Evolutionary conservation across 129 eudicot genomes (phyloP).

Genomic region (Flaveria linearis): DNA sequence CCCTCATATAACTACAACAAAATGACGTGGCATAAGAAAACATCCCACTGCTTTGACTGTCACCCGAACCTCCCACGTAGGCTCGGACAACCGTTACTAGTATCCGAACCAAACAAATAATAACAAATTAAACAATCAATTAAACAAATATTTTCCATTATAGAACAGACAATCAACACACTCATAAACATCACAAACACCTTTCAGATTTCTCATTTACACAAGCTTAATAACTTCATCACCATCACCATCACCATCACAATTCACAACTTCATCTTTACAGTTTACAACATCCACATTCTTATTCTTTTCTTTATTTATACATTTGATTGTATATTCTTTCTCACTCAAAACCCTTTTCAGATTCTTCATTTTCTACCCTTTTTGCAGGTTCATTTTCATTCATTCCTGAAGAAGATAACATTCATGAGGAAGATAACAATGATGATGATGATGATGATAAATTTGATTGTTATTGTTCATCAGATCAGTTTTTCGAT

Average conservation of each 20-base stretch:
- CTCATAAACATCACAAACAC: slow-evolving; percentile 1
- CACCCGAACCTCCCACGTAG: slow-evolving; percentile 22
- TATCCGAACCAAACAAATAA: background rate
- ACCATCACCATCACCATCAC: background rate
- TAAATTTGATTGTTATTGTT: slow-evolving; percentile 25
- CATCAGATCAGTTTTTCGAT: slow-evolving; percentile 2
- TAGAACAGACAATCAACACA: background rate
- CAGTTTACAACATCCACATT: background rate
- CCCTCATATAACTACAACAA: background rate
- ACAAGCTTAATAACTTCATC: background rate
- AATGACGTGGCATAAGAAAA: slow-evolving; percentile 9
- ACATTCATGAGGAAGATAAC: background rate
- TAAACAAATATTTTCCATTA: slow-evolving; percentile 4
- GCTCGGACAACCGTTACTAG: slow-evolving; percentile 11
- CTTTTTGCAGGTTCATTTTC: background rate
- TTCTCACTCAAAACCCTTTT: background rate
- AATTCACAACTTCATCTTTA: too few relatives aligned
- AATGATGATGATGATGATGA: background rate
- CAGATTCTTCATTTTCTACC: too few relatives aligned
- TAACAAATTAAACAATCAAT: background rate
- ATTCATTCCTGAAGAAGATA: background rate
- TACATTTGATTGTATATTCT: background rate
- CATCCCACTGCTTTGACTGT: background rate
- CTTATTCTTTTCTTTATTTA: background rate
- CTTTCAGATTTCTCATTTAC: slow-evolving; percentile 3